phyloP scores from a whole-genome alignment of 2,329 filamentous ascomycete genomes.

The Ophiostoma sp. region DNA sequence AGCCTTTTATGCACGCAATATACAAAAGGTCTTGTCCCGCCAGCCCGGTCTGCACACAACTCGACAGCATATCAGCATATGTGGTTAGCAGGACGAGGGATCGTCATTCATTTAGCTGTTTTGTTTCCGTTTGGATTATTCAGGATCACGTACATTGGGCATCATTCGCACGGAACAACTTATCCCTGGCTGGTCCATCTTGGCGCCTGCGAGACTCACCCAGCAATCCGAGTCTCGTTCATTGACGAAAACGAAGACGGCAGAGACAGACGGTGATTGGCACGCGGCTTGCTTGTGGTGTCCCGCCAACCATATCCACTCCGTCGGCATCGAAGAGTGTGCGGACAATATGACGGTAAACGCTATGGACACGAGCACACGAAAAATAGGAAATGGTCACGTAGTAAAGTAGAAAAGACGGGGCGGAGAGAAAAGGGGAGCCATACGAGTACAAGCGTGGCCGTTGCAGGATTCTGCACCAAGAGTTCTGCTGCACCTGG shows the following conservation, averaged over 20 bases:
- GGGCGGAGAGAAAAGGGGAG: no score
- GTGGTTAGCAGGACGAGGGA: background rate
- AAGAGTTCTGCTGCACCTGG: background rate
- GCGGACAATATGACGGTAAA: no score
- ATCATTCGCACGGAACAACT: slow-evolving; percentile 5
- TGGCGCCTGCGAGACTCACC: slow-evolving; percentile 5
- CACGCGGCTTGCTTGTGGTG: background rate
- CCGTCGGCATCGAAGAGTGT: no score
- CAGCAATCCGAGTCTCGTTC: background rate
- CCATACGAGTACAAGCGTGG: no score
- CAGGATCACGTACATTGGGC: slow-evolving; percentile 2
- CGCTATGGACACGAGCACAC: no score
- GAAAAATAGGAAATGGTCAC: background rate
- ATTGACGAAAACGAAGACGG: background rate
- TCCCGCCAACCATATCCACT: background rate
- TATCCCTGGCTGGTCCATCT: background rate
- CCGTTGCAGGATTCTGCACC: background rate
- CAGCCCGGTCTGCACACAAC: background rate
- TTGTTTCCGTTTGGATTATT: background rate
- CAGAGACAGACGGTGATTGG: slow-evolving; percentile 3
- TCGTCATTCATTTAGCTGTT: background rate
- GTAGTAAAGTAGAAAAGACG: no score
- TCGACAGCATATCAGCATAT: background rate
- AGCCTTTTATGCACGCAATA: slow-evolving; percentile 5
- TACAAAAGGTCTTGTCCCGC: background rate